Percentiles rank a stretch among this genome's conserved stretches.
Evolutionary conservation across 2,329 filamentous ascomycete species (phyloP).

Genomic region (Penicillium sp.): DNA sequence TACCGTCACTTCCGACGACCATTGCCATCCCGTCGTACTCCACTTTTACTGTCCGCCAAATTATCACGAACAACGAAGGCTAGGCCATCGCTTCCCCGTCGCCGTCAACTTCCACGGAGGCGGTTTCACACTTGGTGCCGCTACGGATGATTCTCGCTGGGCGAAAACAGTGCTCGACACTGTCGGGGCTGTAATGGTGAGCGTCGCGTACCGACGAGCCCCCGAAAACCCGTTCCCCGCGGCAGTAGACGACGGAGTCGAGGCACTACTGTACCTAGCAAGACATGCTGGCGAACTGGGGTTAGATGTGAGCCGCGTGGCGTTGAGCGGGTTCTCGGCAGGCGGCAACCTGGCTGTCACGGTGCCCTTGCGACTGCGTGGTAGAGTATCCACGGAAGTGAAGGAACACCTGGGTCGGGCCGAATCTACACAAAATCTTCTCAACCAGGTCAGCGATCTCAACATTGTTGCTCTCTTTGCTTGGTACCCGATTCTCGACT

Average conservation of each 20-base stretch:
- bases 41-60: conserved; percentile 59
- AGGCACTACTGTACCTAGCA: conserved; percentile 58
- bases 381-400: conserved; percentile 25
- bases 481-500: conserved; percentile 63
- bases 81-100: conserved; percentile 51
- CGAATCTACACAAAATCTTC: conserved; percentile 34
- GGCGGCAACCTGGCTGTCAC: conserved; percentile 63
- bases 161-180: conserved; percentile 54
- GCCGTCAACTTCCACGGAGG: conserved; percentile 65
- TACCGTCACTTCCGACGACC: conserved; percentile 51
- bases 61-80: conserved; percentile 31
- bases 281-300: conserved; percentile 54
- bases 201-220: conserved; percentile 60
- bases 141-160: conserved; percentile 62
- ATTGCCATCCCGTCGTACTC: conserved; percentile 52
- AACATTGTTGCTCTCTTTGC: conserved; percentile 56
- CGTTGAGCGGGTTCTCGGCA: conserved; percentile 60
- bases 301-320: conserved; percentile 56
- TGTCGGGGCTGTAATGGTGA: conserved; percentile 57
- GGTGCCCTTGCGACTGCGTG: conserved; percentile 57
- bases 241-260: conserved; percentile 62
- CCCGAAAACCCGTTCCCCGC: conserved; percentile 62
- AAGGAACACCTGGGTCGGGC: conserved; percentile 26
- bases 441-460: conserved; percentile 41
- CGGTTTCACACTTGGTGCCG: conserved; percentile 59